Conservation (phyloP, 2,329 filamentous ascomycete species). For the Cladosporium sp. region DNA sequence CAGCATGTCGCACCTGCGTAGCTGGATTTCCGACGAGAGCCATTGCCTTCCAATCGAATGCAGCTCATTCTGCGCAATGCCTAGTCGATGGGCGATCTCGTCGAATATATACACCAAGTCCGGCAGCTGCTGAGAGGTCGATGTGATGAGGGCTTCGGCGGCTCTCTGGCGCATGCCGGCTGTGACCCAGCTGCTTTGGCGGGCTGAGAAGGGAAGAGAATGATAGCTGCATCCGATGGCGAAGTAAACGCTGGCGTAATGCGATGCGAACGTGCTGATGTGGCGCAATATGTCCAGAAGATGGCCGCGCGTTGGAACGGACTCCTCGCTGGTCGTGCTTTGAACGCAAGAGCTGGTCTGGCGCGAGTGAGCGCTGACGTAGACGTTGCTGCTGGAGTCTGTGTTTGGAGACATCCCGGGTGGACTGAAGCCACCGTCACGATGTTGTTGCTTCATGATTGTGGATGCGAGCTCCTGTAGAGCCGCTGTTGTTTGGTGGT, state of each 20-base stretch:
- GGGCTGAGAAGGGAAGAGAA: not conserved
- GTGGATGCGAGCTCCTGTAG: too few relatives aligned
- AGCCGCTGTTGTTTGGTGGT: too few relatives aligned
- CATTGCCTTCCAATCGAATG: not conserved
- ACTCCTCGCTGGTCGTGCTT: too few relatives aligned
- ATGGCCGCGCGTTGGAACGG: not conserved
- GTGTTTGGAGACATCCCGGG: too few relatives aligned
- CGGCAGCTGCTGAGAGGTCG: constrained; percentile 1
- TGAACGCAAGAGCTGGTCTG: too few relatives aligned
- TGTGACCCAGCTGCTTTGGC: not conserved
- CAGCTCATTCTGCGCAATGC: not conserved
- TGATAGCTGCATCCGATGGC: constrained; percentile 5
- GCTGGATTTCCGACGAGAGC: not conserved
- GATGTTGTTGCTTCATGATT: too few relatives aligned
- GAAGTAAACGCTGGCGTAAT: constrained; percentile 5
- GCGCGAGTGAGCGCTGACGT: too few relatives aligned
- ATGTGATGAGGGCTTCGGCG: not conserved
- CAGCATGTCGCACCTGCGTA: constrained; percentile 1
- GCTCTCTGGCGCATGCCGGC: not conserved
- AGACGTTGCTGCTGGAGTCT: too few relatives aligned
- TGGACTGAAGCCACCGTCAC: too few relatives aligned
- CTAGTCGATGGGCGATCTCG: constrained; percentile 1
- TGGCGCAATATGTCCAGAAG: not conserved
- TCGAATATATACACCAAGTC: constrained; percentile 7
- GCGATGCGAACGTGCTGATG: not conserved